Percentiles rank a stretch among this genome's conserved stretches.
These are phyloP conservation scores for Alternaria ventricosa DNA, from an alignment of 2,329 filamentous ascomycete genomes.

Conservation along the genomic window DNA sequence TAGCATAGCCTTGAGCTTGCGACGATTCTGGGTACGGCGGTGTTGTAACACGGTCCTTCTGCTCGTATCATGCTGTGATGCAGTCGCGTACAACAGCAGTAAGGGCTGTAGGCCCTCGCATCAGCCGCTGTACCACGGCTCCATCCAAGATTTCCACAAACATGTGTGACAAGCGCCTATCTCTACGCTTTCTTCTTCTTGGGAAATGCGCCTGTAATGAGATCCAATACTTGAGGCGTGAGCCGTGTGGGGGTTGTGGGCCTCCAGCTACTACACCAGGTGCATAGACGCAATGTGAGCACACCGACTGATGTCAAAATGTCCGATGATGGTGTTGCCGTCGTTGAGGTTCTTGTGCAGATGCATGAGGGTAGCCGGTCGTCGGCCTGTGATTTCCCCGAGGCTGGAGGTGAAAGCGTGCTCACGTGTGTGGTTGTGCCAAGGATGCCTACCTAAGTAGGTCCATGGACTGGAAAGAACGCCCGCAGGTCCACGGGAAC, in stretches of 20 bases:
- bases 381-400: neutral
- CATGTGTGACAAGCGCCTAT: conserved; percentile 17
- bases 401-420: neutral
- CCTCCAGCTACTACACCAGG: conserved; percentile 1
- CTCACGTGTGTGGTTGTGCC: neutral
- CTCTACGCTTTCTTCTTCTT: conserved; percentile 6
- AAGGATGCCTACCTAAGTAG: neutral
- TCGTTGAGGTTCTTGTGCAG: neutral
- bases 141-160: conserved; percentile 8
- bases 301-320: conserved; percentile 13
- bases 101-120: conserved; percentile 8
- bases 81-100: conserved; percentile 2
- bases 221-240: neutral
- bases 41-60: conserved; percentile 15
- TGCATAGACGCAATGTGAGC: conserved; percentile 14
- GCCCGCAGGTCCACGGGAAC: neutral
- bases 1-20: conserved; percentile 9
- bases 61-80: conserved; percentile 5
- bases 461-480: neutral
- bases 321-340: conserved; percentile 6
- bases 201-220: neutral
- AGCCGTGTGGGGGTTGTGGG: conserved; percentile 11
- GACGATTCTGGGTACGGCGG: conserved; percentile 10
- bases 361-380: neutral
- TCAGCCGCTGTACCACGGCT: conserved; percentile 22